Evolutionary conservation across 2,329 filamentous ascomycete species (phyloP).

Genomic region (Tolypocladium amazonense): DNA sequence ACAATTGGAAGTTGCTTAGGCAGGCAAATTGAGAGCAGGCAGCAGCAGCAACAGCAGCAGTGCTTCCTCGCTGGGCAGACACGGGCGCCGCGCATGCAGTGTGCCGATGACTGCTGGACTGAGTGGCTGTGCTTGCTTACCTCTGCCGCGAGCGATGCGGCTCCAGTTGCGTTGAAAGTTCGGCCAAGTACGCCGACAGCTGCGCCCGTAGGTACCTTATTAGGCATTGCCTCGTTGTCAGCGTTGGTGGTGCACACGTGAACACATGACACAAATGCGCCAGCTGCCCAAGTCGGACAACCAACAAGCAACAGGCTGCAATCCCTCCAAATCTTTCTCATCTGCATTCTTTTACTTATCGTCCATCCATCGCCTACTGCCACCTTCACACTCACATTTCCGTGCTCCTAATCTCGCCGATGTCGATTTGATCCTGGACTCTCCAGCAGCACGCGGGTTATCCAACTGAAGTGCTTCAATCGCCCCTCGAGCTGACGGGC

Average conservation of each 20-base stretch:
- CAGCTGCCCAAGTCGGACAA: neutral
- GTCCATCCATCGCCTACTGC: neutral
- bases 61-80: no score
- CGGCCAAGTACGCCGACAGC: neutral
- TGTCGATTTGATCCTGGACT: neutral
- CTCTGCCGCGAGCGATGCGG: neutral
- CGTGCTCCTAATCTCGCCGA: neutral
- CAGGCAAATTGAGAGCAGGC: neutral
- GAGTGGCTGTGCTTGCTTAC: neutral
- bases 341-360: neutral
- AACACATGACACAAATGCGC: neutral
- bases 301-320: neutral
- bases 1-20: neutral
- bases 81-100: neutral
- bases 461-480: neutral
- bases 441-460: neutral
- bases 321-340: neutral
- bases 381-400: neutral
- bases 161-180: neutral
- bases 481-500: neutral
- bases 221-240: neutral
- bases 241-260: neutral
- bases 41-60: no score
- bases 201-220: neutral
- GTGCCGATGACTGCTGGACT: neutral